Evolutionary conservation across 2,329 filamentous ascomycete genomes (phyloP).

Genomic region (Talaromyces sp.): DNA sequence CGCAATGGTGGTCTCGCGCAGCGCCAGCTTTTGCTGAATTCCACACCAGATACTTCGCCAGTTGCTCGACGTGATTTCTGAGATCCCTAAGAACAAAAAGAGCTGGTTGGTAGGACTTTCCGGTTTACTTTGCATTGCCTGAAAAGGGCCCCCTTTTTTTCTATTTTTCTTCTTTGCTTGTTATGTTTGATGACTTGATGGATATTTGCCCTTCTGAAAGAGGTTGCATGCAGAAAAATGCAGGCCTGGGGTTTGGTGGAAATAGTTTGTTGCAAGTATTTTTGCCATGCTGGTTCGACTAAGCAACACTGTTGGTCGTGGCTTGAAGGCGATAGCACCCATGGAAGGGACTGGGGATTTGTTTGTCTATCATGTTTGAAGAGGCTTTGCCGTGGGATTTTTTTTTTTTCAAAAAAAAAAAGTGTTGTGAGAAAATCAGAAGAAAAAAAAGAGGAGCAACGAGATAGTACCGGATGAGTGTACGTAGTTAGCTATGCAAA

Average conservation of each 20-base stretch:
- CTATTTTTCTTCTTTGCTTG: not conserved
- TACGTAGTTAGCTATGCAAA: not conserved
- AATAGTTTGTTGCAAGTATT: not conserved
- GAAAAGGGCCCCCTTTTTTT: not conserved
- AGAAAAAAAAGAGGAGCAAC: not conserved
- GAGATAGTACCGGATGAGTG: not conserved
- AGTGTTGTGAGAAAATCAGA: not conserved
- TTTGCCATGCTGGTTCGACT: not conserved
- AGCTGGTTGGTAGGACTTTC: not conserved
- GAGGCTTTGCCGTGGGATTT: not conserved
- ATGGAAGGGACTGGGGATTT: not conserved
- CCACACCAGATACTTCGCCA: constrained; percentile 4
- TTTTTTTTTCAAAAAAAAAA: not conserved
- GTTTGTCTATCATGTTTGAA: not conserved
- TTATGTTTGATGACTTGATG: not conserved
- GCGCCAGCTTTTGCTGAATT: constrained; percentile 2
- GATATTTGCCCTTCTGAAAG: not conserved
- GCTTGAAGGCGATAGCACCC: not conserved
- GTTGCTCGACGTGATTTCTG: not conserved
- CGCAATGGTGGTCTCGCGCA: constrained; percentile 5
- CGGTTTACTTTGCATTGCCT: not conserved
- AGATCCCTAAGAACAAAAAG: not conserved
- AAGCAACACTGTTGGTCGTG: not conserved
- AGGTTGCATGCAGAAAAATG: not conserved
- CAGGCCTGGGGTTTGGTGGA: not conserved